These are phyloP conservation scores for Botrytis porri DNA, from an alignment of 2,329 filamentous ascomycete species.

Conservation along the genomic window DNA sequence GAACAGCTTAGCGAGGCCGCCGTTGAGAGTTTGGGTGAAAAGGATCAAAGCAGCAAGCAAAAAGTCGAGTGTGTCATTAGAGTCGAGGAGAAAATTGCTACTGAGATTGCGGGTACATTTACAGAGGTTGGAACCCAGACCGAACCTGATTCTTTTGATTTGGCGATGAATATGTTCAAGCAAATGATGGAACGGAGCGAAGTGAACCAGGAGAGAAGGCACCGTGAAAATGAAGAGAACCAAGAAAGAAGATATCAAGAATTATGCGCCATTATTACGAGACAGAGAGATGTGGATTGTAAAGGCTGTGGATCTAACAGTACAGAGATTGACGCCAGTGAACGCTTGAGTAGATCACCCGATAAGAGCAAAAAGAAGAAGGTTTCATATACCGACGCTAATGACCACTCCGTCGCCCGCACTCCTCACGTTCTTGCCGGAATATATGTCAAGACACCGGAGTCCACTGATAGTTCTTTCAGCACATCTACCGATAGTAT, in stretches of 20 bases:
- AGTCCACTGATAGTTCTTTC: not conserved
- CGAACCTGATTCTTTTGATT: not conserved
- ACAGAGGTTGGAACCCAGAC: not conserved
- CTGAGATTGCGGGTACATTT: not conserved
- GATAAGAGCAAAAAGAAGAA: not conserved
- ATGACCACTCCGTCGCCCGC: not conserved
- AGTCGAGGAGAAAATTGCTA: not conserved
- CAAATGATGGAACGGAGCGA: not conserved
- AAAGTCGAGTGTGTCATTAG: not conserved
- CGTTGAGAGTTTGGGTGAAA: not conserved
- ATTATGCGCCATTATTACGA: not conserved
- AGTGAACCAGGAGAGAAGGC: not conserved
- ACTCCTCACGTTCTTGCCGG: not conserved
- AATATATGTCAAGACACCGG: not conserved
- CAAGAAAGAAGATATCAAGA: not conserved
- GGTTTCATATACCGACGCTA: not conserved
- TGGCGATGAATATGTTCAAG: not conserved
- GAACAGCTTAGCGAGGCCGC: rapidly evolving
- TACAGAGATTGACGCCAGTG: not conserved
- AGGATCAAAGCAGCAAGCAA: not conserved
- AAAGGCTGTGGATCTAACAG: rapidly evolving
- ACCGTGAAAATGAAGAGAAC: not conserved
- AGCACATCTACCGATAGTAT: not conserved
- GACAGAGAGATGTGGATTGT: not conserved
- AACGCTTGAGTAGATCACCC: rapidly evolving